phyloP scores from a whole-genome alignment of 179 eudicot genomes.

The Heliamphora pulchella region DNA sequence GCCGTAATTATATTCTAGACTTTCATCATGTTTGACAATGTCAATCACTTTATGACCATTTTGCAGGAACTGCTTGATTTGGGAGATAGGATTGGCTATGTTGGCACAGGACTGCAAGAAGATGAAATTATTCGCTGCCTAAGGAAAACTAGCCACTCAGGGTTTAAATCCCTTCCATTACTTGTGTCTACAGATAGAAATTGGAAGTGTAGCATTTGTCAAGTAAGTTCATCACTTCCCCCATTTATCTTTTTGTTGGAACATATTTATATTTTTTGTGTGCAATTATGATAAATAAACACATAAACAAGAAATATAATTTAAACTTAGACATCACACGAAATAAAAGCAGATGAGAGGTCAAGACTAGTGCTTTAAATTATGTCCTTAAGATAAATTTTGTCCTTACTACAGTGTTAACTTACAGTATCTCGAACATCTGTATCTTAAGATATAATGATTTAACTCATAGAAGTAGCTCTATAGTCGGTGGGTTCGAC shows the following conservation, averaged over 20 bases:
- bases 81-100: conserved; percentile 13
- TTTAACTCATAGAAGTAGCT: too few species aligned
- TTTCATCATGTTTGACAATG: neutral
- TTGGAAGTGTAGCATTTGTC: conserved; percentile 27
- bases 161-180: neutral
- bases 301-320: too few species aligned
- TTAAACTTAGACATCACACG: too few species aligned
- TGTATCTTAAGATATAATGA: too few species aligned
- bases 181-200: conserved; percentile 10
- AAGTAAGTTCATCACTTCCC: conserved; percentile 14
- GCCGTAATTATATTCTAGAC: neutral
- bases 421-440: too few species aligned
- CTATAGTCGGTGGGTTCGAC: too few species aligned
- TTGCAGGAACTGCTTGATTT: conserved; percentile 15
- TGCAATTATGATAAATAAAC: too few species aligned
- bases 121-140: conserved; percentile 13
- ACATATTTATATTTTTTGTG: too few species aligned
- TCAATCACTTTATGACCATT: neutral
- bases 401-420: too few species aligned
- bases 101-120: conserved; percentile 8
- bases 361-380: too few species aligned
- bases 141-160: conserved; percentile 10
- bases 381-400: too few species aligned
- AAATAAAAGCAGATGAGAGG: too few species aligned
- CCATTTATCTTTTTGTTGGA: neutral